Base-by-base conservation (phyloP, 352 stramenopile genomes). In the Phytopythium boreale region DNA sequence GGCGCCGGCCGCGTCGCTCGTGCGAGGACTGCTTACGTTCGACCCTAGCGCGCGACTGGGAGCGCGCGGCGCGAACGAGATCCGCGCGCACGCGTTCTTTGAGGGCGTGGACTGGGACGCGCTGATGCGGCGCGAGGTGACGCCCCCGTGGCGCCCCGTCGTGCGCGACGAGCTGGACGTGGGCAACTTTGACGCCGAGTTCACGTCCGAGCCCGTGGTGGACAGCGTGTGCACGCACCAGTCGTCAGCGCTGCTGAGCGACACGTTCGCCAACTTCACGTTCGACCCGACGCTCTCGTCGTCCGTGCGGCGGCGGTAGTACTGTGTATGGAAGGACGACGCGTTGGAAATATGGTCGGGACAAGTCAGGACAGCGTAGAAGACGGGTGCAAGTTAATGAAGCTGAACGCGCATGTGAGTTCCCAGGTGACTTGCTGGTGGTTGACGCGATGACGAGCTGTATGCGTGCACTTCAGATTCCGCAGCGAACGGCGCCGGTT, bases 41-140 rank as follows among this genome's bases (percentile, higher is more conserved):
- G 82, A 96, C 36, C 88, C 87, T 20, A 61, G 69, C 17, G 68
- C 89, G 39, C 84, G 88, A 0, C 74, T 96, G 11, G 78, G 88
- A 1, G 85, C 82, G 0, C 58, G 74, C 24, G 82, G 84, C 20
- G 72, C 80, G 8, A 67, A 82, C 15, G 83, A 92, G 65, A 71
- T 97, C 36, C 92, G 93, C 22, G 50, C 66, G 20, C 90, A 97
- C 67, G 76, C 89, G 12, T 97, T 97, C 68, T 98, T 98, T 56
- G 79, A 64, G 8, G 75, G 69, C 15, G 63, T 97, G 17, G 78
- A 89, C 31, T 98, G 92, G 88, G 79, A 95, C 51, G 76, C 76
- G n/a, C 66, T 97, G 22, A 59, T 89, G 62, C 72, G 70, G 20
- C 73, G 75, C n/a, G 82, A 90, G 61, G 68, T 85, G 31, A 47